Evolutionary conservation across 495 filamentous ascomycete species (phyloP).

Genomic region (Sabuloglossum arenarium): DNA sequence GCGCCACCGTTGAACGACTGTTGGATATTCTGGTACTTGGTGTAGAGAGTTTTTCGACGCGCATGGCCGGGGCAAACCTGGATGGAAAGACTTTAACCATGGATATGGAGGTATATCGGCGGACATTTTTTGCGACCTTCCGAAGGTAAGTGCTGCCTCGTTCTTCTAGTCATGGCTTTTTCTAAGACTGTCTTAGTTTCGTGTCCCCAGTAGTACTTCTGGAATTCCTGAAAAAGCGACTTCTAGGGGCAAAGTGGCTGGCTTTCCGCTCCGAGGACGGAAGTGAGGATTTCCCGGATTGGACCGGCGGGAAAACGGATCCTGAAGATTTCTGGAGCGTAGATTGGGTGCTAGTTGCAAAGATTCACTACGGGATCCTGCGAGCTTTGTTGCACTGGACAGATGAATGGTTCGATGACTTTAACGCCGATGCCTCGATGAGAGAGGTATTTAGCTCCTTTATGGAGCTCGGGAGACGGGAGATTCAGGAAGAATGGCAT

Average conservation of each 20-base stretch:
- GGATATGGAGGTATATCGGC: conserved; percentile 19
- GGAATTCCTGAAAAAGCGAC: conserved; percentile 17
- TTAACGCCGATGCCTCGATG: conserved; percentile 15
- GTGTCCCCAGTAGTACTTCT: conserved; percentile 15
- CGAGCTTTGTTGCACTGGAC: conserved; percentile 16
- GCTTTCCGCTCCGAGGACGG: conserved; percentile 13
- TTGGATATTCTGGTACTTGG: conserved; percentile 17
- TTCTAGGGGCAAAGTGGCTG: conserved; percentile 16
- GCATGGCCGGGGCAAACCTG: conserved; percentile 12
- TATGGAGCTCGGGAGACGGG: neutral
- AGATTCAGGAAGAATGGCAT: conserved; percentile 1
- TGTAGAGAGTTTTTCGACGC: conserved; percentile 17
- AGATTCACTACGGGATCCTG: conserved; percentile 16
- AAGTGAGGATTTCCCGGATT: conserved; percentile 18
- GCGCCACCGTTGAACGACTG: conserved; percentile 17
- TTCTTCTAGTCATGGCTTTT: neutral
- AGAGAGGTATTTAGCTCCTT: conserved; percentile 12
- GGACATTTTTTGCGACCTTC: conserved; percentile 18
- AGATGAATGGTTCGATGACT: conserved; percentile 16
- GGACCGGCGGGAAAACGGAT: conserved; percentile 15
- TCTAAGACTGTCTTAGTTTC: conserved; percentile 3
- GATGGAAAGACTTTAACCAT: conserved; percentile 12
- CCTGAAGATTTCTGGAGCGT: conserved; percentile 11
- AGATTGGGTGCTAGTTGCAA: conserved; percentile 16
- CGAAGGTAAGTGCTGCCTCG: conserved; percentile 11